Conservation (phyloP, 2,329 filamentous ascomycete species). For the Clonostachys chloroleuca region DNA sequence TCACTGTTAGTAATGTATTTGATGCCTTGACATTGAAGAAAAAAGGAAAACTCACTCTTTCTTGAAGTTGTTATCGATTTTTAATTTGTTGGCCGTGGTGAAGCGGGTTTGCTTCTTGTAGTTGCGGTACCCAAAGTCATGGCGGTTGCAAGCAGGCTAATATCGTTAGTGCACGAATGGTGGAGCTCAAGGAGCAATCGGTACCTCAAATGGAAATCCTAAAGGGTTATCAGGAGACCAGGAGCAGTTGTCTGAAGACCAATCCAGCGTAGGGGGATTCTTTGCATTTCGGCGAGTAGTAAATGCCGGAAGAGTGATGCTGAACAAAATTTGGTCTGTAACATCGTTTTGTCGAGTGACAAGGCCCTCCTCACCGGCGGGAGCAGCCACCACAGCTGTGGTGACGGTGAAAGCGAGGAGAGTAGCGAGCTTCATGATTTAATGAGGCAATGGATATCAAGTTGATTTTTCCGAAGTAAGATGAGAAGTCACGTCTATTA, state of each 20-base stretch:
- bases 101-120: constrained; percentile 24
- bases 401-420: constrained; percentile 1
- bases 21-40: background rate
- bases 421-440: constrained; percentile 2
- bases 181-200: background rate
- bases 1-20: background rate
- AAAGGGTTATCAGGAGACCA: constrained; percentile 27
- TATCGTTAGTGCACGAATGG: background rate
- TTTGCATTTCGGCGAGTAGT: constrained; percentile 21
- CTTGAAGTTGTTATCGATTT: constrained; percentile 29
- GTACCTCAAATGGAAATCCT: constrained; percentile 23
- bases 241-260: constrained; percentile 28
- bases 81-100: constrained; percentile 2
- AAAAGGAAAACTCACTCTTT: constrained; percentile 14
- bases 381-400: constrained; percentile 1
- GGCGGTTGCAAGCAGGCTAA: constrained; percentile 10
- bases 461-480: no score
- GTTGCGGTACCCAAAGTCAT: constrained; percentile 17
- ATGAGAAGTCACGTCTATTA: no score
- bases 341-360: constrained; percentile 4
- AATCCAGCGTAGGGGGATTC: constrained; percentile 26
- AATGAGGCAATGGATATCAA: no score
- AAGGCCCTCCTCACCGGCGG: background rate
- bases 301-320: constrained; percentile 29
- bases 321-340: constrained; percentile 38